Conservation (phyloP, 345 rosid genomes). For the Excoecaria agallocha region DNA sequence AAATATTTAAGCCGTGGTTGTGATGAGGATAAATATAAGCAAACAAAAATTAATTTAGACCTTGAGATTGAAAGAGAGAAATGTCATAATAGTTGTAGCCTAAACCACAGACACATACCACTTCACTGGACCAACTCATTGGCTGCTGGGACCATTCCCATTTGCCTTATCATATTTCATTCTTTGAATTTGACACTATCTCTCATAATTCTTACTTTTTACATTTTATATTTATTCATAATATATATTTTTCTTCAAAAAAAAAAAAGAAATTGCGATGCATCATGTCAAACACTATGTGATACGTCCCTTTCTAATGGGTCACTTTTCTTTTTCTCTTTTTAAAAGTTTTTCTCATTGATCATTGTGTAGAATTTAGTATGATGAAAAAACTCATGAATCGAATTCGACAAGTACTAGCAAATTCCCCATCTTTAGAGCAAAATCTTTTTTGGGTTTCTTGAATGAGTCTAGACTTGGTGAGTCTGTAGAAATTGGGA, state of each 20-base stretch:
- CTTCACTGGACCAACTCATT: constrained; percentile 20
- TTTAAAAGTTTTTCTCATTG: too few relatives aligned
- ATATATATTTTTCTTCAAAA: not conserved
- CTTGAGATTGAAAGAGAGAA: constrained; percentile 30
- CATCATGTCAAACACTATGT: constrained; percentile 9
- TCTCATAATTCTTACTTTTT: not conserved
- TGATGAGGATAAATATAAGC: constrained; percentile 26
- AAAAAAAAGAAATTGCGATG: constrained; percentile 11
- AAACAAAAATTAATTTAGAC: constrained; percentile 31
- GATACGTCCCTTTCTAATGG: too few relatives aligned
- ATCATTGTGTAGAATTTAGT: too few relatives aligned
- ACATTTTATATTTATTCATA: not conserved
- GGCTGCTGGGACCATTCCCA: constrained; percentile 24
- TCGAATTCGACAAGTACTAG: too few relatives aligned
- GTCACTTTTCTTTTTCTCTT: not conserved
- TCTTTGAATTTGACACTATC: not conserved
- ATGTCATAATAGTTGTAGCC: constrained; percentile 49
- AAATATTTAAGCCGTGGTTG: constrained; percentile 13
- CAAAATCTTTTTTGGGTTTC: too few relatives aligned
- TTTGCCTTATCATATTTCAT: not conserved
- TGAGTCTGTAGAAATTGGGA: not conserved
- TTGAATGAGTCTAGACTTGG: not conserved
- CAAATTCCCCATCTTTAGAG: not conserved
- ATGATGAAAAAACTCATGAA: too few relatives aligned
- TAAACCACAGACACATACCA: constrained; percentile 54